Percentiles rank a stretch among this genome's conserved stretches.
phyloP scores from a whole-genome alignment of 2,329 filamentous ascomycete genomes.

The Alternaria alternata region DNA sequence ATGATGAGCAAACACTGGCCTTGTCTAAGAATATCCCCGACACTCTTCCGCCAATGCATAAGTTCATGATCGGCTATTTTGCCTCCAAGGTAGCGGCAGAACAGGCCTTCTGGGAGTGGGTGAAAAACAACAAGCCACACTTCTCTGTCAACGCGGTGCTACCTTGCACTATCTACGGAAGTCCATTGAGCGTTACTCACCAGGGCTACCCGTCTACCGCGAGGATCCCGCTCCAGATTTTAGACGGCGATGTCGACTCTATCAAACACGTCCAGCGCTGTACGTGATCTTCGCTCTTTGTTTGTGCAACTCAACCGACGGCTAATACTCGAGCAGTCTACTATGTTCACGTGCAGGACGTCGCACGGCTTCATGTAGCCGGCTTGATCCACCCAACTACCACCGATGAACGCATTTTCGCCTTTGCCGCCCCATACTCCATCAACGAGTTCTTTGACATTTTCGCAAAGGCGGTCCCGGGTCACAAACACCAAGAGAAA shows the following conservation, averaged over 20 bases:
- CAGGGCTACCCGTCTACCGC: constrained; percentile 26
- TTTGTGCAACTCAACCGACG: neutral
- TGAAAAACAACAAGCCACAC: constrained; percentile 49
- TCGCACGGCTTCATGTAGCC: constrained; percentile 29
- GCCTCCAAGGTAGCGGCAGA: constrained; percentile 56
- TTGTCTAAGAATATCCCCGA: constrained; percentile 37
- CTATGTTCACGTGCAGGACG: constrained; percentile 30
- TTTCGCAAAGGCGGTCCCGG: constrained; percentile 5
- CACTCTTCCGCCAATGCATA: constrained; percentile 26
- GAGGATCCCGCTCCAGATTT: constrained; percentile 13
- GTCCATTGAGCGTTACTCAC: constrained; percentile 16
- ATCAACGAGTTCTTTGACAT: constrained; percentile 23
- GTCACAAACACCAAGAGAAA: constrained; percentile 11
- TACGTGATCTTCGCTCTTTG: constrained; percentile 6
- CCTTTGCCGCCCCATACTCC: constrained; percentile 15
- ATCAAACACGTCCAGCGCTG: constrained; percentile 22
- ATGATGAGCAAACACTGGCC: constrained; percentile 44
- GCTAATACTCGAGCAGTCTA: constrained; percentile 16
- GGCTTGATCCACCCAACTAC: constrained; percentile 22
- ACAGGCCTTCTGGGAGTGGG: constrained; percentile 54
- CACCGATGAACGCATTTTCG: constrained; percentile 26
- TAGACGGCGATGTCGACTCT: constrained; percentile 21
- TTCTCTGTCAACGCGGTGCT: constrained; percentile 52
- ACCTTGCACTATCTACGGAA: constrained; percentile 22
- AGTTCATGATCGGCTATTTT: constrained; percentile 45